phyloP scores from a whole-genome alignment of 1,139 yeast species.

The Geotrichum carabidarum region DNA sequence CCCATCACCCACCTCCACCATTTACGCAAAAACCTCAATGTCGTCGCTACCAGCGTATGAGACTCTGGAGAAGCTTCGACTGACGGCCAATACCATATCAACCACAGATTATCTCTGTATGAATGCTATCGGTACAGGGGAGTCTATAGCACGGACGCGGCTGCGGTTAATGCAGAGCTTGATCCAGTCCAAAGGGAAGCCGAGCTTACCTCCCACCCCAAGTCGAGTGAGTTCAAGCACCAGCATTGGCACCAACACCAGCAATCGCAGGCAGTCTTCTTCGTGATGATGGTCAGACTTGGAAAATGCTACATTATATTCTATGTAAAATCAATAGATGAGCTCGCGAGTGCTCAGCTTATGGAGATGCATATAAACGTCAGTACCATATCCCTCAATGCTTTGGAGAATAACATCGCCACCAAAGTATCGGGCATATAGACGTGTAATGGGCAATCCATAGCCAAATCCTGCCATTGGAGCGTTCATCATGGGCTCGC shows the following conservation, averaged over 20 bases:
- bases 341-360: constrained; percentile 35
- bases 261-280: background rate
- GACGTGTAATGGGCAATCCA: constrained; percentile 69
- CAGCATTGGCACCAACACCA: background rate
- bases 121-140: constrained; percentile 6
- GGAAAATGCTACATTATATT: background rate
- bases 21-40: background rate
- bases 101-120: constrained; percentile 11
- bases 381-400: constrained; percentile 85
- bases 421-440: constrained; percentile 74
- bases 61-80: constrained; percentile 8
- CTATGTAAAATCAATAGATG: constrained; percentile 11
- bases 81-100: constrained; percentile 12
- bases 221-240: background rate
- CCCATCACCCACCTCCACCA: background rate
- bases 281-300: background rate
- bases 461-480: constrained; percentile 88
- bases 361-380: constrained; percentile 70
- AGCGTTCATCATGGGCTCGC: constrained; percentile 50
- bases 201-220: background rate
- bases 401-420: constrained; percentile 73
- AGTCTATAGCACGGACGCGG: constrained; percentile 4
- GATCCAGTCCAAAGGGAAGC: background rate
- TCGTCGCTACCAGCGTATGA: constrained; percentile 13
- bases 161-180: background rate